phyloP scores from a whole-genome alignment of 306 rosid species.

The Prunus campanulata region DNA sequence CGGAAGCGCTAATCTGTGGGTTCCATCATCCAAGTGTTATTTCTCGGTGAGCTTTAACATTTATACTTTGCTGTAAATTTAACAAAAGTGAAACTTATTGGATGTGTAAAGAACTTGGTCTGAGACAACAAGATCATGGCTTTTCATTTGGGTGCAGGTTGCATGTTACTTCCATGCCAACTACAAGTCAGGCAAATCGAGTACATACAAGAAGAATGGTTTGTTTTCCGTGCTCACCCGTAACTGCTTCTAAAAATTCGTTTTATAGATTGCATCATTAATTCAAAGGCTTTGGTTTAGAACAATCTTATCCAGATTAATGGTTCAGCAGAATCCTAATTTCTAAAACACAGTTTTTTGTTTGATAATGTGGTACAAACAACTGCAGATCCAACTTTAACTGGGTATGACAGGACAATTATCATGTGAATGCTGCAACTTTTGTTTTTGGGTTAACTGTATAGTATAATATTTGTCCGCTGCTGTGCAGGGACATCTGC shows the following conservation, averaged over 20 bases:
- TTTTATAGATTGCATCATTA: background rate
- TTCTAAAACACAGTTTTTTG: background rate
- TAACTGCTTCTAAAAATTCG: background rate
- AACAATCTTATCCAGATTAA: background rate
- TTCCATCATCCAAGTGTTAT: slow-evolving; percentile 68
- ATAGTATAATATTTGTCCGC: slow-evolving; percentile 1
- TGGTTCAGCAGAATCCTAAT: background rate
- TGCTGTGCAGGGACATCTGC: slow-evolving; percentile 69
- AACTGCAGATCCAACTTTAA: background rate
- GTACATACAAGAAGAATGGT: slow-evolving; percentile 70
- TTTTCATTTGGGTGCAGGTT: slow-evolving; percentile 52
- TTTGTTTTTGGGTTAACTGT: background rate
- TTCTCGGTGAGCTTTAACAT: slow-evolving; percentile 63
- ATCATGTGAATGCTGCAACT: background rate
- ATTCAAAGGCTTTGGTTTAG: background rate
- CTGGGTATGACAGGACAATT: background rate
- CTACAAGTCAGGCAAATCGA: slow-evolving; percentile 69
- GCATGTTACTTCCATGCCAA: slow-evolving; percentile 72
- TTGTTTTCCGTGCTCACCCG: slow-evolving; percentile 19
- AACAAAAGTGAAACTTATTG: background rate
- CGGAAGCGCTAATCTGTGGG: slow-evolving; percentile 96
- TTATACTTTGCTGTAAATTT: background rate
- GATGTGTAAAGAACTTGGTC: background rate
- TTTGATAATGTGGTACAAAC: background rate
- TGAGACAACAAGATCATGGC: slow-evolving; percentile 4